Base-by-base conservation (phyloP, 208 protist species). In the Leishmania lainsoni region DNA sequence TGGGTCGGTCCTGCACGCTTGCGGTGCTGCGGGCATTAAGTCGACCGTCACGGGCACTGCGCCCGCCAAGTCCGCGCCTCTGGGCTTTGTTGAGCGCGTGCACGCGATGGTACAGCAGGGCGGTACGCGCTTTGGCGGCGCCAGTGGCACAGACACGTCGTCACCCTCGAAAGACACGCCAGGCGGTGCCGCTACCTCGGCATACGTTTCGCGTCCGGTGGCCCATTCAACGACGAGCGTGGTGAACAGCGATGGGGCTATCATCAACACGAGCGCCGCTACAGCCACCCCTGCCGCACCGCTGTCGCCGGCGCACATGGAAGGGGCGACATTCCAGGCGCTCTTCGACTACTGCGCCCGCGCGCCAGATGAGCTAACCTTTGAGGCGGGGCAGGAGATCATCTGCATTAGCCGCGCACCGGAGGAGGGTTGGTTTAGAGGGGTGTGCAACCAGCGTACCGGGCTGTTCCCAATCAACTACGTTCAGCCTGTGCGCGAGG, bases 381-480 rank as follows among this genome's bases (percentile, higher is more conserved):
- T 98, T 86, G 89, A 91, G 72, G 85, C 87, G 17, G 90, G 90
- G 16, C 91, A 95, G 65, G 65, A 84, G 32, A 95, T 98, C 84
- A 86, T 97, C 20, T 95, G 91, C 45, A 87, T 96, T n/a, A 90
- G 87, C 45, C 88, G 89, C 32, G 89, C 89, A 8, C 84, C 86
- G 52, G 95, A 98, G 84, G 95, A 97, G 85, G 95, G 95, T n/a
- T 98, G 95, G 93, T 95, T 97, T 79, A 91, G 90, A 52, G 95
- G 95, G 26, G 89, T 98, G 20, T 96, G 91, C 80, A 94, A 96
- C 77, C 93, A 98, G 85, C 92, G 95, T n/a, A 94, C 87, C 2
- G 95, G 95, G 0, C 80, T 98, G 51, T 97, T 97, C 75, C 95
- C 95, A 3, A 93, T 95, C 78, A 98, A 98, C 83, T 98, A 98